A percentile compares a stretch with the other conserved stretches of the same genome.
Evolutionary conservation across 257 asterid genomes (phyloP).

Genomic region (Vinca minor): DNA sequence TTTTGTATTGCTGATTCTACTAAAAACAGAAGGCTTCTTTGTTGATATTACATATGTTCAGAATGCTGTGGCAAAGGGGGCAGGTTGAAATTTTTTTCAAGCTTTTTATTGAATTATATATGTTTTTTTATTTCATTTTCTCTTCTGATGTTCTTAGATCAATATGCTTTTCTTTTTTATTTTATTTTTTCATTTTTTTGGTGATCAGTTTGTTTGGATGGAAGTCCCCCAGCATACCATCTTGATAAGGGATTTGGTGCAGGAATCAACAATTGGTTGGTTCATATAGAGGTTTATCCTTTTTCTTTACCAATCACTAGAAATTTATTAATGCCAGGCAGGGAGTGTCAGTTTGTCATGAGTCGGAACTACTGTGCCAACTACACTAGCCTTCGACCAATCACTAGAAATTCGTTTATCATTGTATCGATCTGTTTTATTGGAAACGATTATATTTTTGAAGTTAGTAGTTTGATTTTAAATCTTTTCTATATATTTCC

Average conservation of each 20-base stretch:
- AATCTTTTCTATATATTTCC: no score
- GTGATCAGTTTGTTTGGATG: conserved; percentile 19
- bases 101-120: not conserved
- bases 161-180: not conserved
- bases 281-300: conserved; percentile 23
- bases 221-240: conserved; percentile 28
- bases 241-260: conserved; percentile 23
- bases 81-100: conserved; percentile 23
- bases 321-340: no score
- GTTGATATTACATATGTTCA: conserved; percentile 30
- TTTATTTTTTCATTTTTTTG: not conserved
- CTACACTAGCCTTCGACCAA: no score
- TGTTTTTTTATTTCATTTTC: not conserved
- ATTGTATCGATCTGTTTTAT: not conserved
- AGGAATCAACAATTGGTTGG: conserved; percentile 25
- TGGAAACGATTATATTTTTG: not conserved
- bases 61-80: conserved; percentile 36
- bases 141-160: not conserved
- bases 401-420: no score
- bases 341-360: no score
- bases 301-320: no score
- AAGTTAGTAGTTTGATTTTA: not conserved
- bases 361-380: no score
- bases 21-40: conserved; percentile 21
- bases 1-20: conserved; percentile 14